Conservation (phyloP, 2,329 filamentous ascomycete genomes). For the Xenosphaeropsis pyriputrescens region DNA sequence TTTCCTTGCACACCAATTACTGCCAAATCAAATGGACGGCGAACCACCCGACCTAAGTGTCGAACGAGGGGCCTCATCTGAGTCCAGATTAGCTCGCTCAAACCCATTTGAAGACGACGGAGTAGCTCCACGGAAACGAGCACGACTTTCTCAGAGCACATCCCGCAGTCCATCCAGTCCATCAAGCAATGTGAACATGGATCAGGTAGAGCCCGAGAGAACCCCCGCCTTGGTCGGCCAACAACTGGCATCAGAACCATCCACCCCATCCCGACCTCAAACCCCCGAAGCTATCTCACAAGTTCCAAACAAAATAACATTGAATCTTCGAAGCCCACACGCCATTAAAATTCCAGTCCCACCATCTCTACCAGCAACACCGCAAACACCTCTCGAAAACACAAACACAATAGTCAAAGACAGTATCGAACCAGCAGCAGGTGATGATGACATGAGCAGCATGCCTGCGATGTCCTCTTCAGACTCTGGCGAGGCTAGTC, state of each 20-base stretch:
- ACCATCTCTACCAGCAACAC: slow-evolving; percentile 25
- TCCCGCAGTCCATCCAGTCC: slow-evolving; percentile 33
- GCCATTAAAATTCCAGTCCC: slow-evolving; percentile 26
- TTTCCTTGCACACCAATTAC: slow-evolving; percentile 21
- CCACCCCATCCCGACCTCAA: slow-evolving; percentile 13
- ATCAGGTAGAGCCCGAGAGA: too few relatives aligned
- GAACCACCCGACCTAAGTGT: slow-evolving; percentile 22
- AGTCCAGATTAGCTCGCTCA: slow-evolving; percentile 45
- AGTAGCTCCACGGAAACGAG: slow-evolving; percentile 37
- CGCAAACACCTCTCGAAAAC: background rate
- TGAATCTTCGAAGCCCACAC: slow-evolving; percentile 39
- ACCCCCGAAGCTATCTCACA: too few relatives aligned
- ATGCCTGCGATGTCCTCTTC: background rate
- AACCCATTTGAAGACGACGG: slow-evolving; percentile 48
- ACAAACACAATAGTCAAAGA: too few relatives aligned
- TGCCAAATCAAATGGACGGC: slow-evolving; percentile 23
- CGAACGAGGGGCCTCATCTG: slow-evolving; percentile 46
- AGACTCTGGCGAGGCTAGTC: slow-evolving; percentile 10
- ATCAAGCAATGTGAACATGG: too few relatives aligned
- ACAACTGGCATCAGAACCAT: slow-evolving; percentile 4
- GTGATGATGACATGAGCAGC: slow-evolving; percentile 8
- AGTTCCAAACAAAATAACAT: slow-evolving; percentile 42
- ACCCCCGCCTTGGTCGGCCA: too few relatives aligned
- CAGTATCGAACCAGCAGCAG: slow-evolving; percentile 6
- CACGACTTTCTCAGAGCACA: slow-evolving; percentile 40